Evolutionary conservation across 202 grass and related monocot genomes (phyloP), one percentile per base, ranked within the genome.

Genomic region (Carex arenaria): DNA sequence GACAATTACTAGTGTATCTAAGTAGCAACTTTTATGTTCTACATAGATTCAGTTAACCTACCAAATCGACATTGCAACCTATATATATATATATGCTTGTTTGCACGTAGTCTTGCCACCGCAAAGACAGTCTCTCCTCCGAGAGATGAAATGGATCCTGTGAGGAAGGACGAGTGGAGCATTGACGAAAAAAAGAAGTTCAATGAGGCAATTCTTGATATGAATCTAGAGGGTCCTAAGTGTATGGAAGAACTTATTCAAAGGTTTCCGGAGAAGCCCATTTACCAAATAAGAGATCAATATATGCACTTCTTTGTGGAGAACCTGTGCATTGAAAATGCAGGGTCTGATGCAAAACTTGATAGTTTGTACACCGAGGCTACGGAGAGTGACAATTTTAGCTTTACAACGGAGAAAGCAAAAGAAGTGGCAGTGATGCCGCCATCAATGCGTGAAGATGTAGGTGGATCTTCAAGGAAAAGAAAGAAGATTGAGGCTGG

Each of bases 211-310:
- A 65, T 88, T 26, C 51, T 17, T 3, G 53, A 70, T 68, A 66
- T 86, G 2, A 57, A 84, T 66, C 30, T 59, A 53, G 57, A 82
- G 2, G 22, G 66, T 7, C 36, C 53, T 47, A n/a, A 80, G 4
- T 72, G 67, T 56, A 64, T 86, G 28, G 84, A 86, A 36, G 62
- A 15, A 7, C 77, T 83, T 51, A 56, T 5, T 2, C 31, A 30
- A 38, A 74, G 52, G 11, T 71, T 90, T 54, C 84, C 88, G 14
- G 8, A 65, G n/a, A 86, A 90, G 53, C 83, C 80, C 45, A 80
- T 76, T 30, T 32, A 88, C 10, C 84, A 88, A 22, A 22, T 88
- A 53, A 54, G 70, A 3, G 70, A 86, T 64, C 64, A 86, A 61
- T 82, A 73, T 61, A 26, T 76, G 18, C 68, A 88, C 13, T 49